Percentiles rank a stretch among this genome's conserved stretches.
Evolutionary conservation across 2,329 filamentous ascomycete species (phyloP).

Genomic region (Massarina eburnea): DNA sequence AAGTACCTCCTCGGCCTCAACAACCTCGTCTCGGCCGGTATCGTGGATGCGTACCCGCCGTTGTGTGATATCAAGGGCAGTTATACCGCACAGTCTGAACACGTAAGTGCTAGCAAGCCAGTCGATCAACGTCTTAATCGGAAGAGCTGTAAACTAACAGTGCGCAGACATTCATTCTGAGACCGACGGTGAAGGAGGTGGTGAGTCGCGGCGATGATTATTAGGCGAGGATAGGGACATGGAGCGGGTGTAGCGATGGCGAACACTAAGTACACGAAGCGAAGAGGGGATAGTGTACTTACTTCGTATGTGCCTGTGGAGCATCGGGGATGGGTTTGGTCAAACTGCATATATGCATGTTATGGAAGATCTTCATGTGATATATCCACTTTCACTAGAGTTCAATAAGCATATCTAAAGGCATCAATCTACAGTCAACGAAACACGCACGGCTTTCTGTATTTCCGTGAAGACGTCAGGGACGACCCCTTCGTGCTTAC

Average conservation of each 20-base stretch:
- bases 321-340: too few species aligned
- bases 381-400: neutral
- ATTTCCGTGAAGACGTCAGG: too few species aligned
- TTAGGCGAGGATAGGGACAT: conserved; percentile 44
- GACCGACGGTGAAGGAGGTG: conserved; percentile 72
- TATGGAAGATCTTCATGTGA: neutral
- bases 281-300: too few species aligned
- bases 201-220: conserved; percentile 86
- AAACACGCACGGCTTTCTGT: too few species aligned
- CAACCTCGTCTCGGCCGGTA: conserved; percentile 76
- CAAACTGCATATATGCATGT: neutral
- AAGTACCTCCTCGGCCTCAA: conserved; percentile 92
- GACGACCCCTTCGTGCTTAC: neutral
- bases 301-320: too few species aligned
- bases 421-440: neutral
- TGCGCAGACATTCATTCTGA: conserved; percentile 39
- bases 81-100: conserved; percentile 92
- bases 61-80: conserved; percentile 90
- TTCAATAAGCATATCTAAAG: neutral
- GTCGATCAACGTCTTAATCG: neutral
- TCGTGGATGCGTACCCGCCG: conserved; percentile 89
- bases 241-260: too few species aligned
- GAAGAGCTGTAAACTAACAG: conserved; percentile 10
- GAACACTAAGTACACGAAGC: too few species aligned
- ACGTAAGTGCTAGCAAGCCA: conserved; percentile 63